Evolutionary conservation across 2,329 filamentous ascomycete species (phyloP).

Genomic region (Alternaria novae-zelandiae): DNA sequence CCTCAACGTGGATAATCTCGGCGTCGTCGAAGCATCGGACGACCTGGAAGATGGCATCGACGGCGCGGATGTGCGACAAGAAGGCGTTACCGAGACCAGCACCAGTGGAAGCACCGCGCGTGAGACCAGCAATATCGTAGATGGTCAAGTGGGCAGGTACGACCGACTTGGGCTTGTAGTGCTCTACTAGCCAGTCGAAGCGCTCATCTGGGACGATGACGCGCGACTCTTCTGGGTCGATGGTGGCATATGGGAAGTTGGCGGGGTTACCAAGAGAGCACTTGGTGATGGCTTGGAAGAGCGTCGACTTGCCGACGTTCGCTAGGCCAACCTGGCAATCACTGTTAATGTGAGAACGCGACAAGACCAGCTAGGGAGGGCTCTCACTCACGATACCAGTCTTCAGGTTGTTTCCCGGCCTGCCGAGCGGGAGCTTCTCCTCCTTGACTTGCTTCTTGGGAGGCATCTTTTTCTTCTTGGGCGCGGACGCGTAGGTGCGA

Average conservation of each 20-base stretch:
- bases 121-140: constrained; percentile 98
- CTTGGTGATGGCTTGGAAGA: constrained; percentile 99
- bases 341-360: constrained; percentile 53
- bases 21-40: constrained; percentile 98
- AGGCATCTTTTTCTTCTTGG: constrained; percentile 78
- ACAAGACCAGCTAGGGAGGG: constrained; percentile 40
- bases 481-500: constrained; percentile 63
- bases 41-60: constrained; percentile 97
- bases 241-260: constrained; percentile 99
- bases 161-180: constrained; percentile 96
- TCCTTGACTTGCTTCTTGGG: constrained; percentile 92
- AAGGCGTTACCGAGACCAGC: constrained; percentile 97
- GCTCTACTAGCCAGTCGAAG: constrained; percentile 92
- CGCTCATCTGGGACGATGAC: constrained; percentile 96
- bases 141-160: constrained; percentile 98
- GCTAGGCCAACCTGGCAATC: constrained; percentile 85
- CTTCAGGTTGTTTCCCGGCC: constrained; percentile 97
- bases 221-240: constrained; percentile 96
- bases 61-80: constrained; percentile 96
- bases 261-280: constrained; percentile 96
- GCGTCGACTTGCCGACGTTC: constrained; percentile 98
- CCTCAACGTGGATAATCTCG: constrained; percentile 99
- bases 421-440: constrained; percentile 95
- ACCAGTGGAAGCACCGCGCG: constrained; percentile 93
- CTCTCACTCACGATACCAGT: constrained; percentile 92